Evolutionary conservation across 371 early-diverging fungal species (phyloP), one percentile per base, ranked within the genome.

Genomic region (Rhizopus microsporus): DNA sequence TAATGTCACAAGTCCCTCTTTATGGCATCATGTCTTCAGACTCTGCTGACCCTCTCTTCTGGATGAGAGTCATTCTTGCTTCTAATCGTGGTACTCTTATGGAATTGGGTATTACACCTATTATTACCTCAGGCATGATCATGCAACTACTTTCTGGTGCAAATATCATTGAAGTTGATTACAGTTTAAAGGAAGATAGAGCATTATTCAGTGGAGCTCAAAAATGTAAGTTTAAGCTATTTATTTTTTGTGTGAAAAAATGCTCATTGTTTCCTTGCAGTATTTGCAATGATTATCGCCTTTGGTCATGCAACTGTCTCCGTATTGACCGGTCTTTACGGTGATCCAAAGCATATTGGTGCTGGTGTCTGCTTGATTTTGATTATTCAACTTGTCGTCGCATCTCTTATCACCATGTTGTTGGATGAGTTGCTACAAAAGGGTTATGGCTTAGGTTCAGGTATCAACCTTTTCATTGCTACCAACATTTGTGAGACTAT

Each of bases 91-190:
- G 99, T 72, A 99, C 99, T 31, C 85, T 99, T 34, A 99, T 99
- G 99, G 99, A 99, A 83, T 83, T 99, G 71, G 99, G 99, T 78
- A 98, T 99, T 64, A 95, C 98, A n/a, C 99, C 99, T 30, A 97
- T 99, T 72, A 91, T 99, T 52, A 99, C 99, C 15, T 97, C 99
- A 12, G 98, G 99, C 39, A 98, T 99, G 97, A 97, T 99, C 63
- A 97, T 99, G 96, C 99, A 99, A 83, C 80, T 99, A 57, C 78
- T 99, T 44, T 96, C 98, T 9, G 97, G 96, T 56, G 94, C 97
- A 60, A 94, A 95, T 68, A 82, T 99, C 60, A 94, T 99, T 67
- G 96, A 97, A 70, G 99, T 99, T 31, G 99, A 99, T 72, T 95
- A 97, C 76, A 89, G 90, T 47, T 83, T 99, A 63, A 97, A 98